These are phyloP conservation scores for Jacaranda mimosifolia DNA, from an alignment of 257 asterid genomes.

Conservation along the genomic window DNA sequence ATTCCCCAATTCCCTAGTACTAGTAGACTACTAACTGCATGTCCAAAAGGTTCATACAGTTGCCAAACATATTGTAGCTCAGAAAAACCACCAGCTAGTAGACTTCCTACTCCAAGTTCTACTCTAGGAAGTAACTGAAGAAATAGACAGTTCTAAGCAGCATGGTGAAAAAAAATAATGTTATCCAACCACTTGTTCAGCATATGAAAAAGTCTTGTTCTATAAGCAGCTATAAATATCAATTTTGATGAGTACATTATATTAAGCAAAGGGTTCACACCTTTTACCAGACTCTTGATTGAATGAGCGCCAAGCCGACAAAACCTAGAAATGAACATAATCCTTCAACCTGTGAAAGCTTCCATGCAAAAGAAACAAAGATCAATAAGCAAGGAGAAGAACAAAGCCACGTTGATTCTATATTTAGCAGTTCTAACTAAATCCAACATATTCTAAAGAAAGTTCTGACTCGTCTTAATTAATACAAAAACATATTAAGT, in stretches of 20 bases:
- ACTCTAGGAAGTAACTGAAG: background rate
- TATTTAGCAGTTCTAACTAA: conserved; percentile 6
- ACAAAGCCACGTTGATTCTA: background rate
- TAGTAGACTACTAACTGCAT: too few species aligned
- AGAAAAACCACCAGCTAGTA: background rate
- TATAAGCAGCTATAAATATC: background rate
- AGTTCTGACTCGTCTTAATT: background rate
- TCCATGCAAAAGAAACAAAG: conserved; percentile 28
- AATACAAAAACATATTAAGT: background rate
- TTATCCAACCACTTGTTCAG: background rate
- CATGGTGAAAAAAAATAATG: background rate
- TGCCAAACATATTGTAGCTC: background rate
- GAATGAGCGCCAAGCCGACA: conserved; percentile 52
- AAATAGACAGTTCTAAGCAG: background rate
- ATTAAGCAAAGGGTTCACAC: conserved; percentile 35
- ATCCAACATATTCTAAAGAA: background rate
- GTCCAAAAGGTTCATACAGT: background rate
- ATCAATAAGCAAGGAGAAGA: conserved; percentile 25
- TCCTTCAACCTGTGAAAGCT: conserved; percentile 48
- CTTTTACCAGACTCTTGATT: conserved; percentile 46
- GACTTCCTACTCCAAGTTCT: background rate
- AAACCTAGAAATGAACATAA: conserved; percentile 59
- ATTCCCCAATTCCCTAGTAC: too few species aligned
- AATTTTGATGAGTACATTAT: conserved; percentile 17
- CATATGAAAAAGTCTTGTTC: background rate